phyloP scores from a whole-genome alignment of 2,329 filamentous ascomycete species.

The Juglanconis oblonga region DNA sequence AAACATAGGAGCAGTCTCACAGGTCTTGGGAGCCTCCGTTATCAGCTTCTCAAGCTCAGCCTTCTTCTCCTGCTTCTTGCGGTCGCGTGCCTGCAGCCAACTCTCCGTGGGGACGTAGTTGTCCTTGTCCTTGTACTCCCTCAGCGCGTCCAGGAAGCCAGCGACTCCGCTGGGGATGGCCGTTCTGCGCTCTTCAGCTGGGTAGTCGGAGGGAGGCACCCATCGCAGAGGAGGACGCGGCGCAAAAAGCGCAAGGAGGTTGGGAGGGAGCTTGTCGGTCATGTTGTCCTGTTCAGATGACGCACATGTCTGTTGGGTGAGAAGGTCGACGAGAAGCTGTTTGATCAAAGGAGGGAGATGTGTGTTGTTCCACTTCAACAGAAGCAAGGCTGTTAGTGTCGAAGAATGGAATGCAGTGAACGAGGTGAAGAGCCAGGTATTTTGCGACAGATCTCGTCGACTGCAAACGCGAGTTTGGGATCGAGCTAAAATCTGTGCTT shows the following conservation, averaged over 20 bases:
- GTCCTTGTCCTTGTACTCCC: conserved; percentile 75
- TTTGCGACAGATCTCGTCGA: conserved; percentile 12
- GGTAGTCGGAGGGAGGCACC: conserved; percentile 77
- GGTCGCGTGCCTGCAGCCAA: conserved; percentile 85
- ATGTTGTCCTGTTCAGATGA: conserved; percentile 72
- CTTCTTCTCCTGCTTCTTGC: conserved; percentile 78
- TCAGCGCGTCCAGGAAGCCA: conserved; percentile 68
- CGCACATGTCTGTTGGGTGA: conserved; percentile 2
- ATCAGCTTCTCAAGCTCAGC: conserved; percentile 61
- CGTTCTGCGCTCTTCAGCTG: conserved; percentile 78
- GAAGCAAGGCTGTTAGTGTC: background rate
- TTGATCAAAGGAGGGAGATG: background rate
- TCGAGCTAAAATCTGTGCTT: conserved; percentile 11
- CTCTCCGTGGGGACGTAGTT: conserved; percentile 82
- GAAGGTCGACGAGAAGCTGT: background rate
- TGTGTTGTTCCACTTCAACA: background rate
- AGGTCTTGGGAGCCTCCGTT: conserved; percentile 62
- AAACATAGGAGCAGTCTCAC: conserved; percentile 38
- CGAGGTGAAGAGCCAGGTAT: background rate
- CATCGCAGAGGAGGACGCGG: conserved; percentile 89
- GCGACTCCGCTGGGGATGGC: conserved; percentile 70
- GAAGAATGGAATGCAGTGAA: background rate
- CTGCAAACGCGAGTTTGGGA: conserved; percentile 4
- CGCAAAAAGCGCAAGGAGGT: conserved; percentile 90
- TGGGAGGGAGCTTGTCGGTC: conserved; percentile 95